Base-by-base conservation (phyloP, 768 basidiomycete genomes). In the Panellus pusillus region DNA sequence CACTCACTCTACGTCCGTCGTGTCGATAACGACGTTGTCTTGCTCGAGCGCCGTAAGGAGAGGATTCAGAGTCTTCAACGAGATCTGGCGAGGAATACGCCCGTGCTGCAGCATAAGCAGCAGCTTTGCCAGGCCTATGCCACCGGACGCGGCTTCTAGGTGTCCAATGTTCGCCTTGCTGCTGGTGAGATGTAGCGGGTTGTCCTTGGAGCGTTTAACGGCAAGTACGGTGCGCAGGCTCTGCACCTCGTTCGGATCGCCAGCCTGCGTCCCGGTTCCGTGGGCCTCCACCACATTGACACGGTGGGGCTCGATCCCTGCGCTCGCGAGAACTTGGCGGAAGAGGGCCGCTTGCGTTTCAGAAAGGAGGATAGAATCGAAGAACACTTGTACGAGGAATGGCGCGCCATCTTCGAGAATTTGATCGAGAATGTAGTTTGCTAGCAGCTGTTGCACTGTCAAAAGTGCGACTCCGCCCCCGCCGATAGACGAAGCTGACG, bases 111-210 rank as follows among this genome's bases (percentile, higher is more conserved):
- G 57, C 89, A 90, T 89, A 43, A 90, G 70, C 27, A 90, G 65
- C 37, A 89, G 70, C 54, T 91, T 91, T 6, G 82, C 86, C 5
- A 91, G 75, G 15, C 87, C 79, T 6, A 84, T 83, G 6, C 83
- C 79, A 1, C 89, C 88, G 11, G 87, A 89, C 11, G 88, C 87
- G 1, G 86, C 86, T 63, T 89, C 89, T 4, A 86, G 70, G 63
- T 91, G 89, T 0, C 89, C 88, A 19, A 89, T 79, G 62, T 89
- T 89, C 9, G 80, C 84, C 58, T 89, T 89, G 59, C 89, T 72
- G 3, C 84, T 86, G 8, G 84, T 83, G 18, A 90, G 67, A 60
- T 87, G 78, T n/a, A 91, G 79, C 12, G 79, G 79, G 47, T 82
- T 81, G 52, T 69, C 65, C 14, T 63, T 49, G 2, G 69, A 62